A percentile compares a stretch with the other conserved stretches of the same genome.
These are phyloP conservation scores for Geranium incanum DNA, from an alignment of 441 rosid species.

Conservation along the genomic window DNA sequence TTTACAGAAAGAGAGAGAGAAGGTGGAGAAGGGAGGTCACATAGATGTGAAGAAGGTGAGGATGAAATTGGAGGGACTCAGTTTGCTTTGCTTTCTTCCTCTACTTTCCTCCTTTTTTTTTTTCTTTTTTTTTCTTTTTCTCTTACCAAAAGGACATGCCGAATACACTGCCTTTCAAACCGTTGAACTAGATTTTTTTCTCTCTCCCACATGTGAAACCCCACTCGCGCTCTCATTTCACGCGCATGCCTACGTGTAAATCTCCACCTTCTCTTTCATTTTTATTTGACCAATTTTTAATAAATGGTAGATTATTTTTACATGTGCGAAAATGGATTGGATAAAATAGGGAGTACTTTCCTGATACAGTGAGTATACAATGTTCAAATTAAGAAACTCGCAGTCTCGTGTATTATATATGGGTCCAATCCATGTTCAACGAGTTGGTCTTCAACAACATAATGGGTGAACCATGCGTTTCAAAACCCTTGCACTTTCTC, in stretches of 20 bases:
- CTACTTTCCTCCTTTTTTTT: neutral
- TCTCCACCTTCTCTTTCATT: too few species aligned
- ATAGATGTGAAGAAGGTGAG: neutral
- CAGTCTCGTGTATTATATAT: too few species aligned
- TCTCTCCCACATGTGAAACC: neutral
- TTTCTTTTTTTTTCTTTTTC: neutral
- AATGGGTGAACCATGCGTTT: too few species aligned
- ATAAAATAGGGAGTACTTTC: too few species aligned
- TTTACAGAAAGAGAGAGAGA: conserved; percentile 8
- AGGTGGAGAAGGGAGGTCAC: neutral
- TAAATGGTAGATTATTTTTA: too few species aligned
- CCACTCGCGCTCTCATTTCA: neutral
- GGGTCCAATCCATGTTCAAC: too few species aligned
- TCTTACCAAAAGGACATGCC: neutral
- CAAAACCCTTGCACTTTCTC: too few species aligned
- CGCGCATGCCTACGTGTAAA: neutral
- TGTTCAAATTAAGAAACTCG: too few species aligned
- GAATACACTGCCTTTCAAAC: conserved; percentile 2
- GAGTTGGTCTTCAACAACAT: too few species aligned
- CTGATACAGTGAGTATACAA: too few species aligned
- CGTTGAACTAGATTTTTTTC: conserved; percentile 6
- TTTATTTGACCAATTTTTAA: too few species aligned
- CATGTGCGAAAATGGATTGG: too few species aligned
- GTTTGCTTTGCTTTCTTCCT: neutral
- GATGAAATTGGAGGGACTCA: neutral